Evolutionary conservation across 2,329 filamentous ascomycete species (phyloP).

Genomic region (Stagonosporopsis cucurbitacearum): DNA sequence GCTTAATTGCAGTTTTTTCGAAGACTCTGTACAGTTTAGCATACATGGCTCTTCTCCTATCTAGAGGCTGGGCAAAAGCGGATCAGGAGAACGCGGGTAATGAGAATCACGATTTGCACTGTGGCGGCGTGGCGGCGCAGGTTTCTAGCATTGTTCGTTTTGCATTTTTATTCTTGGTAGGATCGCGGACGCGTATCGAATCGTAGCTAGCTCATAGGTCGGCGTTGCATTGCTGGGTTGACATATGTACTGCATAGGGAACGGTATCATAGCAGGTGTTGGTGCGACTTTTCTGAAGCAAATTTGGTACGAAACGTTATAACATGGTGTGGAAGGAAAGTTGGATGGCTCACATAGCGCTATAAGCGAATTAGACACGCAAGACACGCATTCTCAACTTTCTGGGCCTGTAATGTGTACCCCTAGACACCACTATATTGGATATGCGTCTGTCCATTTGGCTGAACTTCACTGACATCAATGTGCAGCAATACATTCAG

Average conservation of each 20-base stretch:
- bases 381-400: too few relatives aligned
- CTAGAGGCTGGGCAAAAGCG: too few relatives aligned
- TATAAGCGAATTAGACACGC: too few relatives aligned
- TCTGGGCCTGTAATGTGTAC: too few relatives aligned
- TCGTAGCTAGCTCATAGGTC: not conserved
- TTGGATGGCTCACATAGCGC: too few relatives aligned
- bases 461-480: too few relatives aligned
- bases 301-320: not conserved
- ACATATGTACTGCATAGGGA: conserved; percentile 5
- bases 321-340: too few relatives aligned
- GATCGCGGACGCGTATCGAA: not conserved
- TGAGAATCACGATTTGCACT: conserved; percentile 11
- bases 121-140: conserved; percentile 4
- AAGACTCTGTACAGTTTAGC: not conserved
- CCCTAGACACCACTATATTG: too few relatives aligned
- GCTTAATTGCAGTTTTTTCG: not conserved
- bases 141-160: conserved; percentile 10
- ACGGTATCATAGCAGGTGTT: not conserved
- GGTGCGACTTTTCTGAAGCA: not conserved
- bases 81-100: not conserved
- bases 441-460: too few relatives aligned
- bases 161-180: not conserved
- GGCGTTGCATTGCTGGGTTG: conserved; percentile 15
- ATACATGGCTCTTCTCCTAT: not conserved
- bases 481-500: too few relatives aligned